phyloP scores from a whole-genome alignment of 768 basidiomycete species.

The Cystoderma amianthinum region DNA sequence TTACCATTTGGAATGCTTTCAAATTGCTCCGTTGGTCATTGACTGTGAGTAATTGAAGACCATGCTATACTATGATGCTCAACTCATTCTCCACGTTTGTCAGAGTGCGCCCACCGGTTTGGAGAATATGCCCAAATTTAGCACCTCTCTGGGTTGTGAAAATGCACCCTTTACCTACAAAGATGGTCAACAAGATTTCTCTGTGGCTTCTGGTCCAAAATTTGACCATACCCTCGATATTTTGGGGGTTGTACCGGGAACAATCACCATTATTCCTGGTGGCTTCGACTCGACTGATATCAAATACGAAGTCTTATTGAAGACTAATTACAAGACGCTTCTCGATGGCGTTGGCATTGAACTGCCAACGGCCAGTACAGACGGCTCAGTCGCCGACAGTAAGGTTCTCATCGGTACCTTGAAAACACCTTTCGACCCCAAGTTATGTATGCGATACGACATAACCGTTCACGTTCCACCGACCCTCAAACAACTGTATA shows the following conservation, averaged over 20 bases:
- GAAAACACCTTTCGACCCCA: constrained; percentile 7
- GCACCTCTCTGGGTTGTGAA: constrained; percentile 43
- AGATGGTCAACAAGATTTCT: constrained; percentile 24
- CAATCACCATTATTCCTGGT: constrained; percentile 40
- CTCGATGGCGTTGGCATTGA: constrained; percentile 29
- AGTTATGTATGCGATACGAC: constrained; percentile 53
- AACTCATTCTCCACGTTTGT: constrained; percentile 1
- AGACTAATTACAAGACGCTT: constrained; percentile 30
- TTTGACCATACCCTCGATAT: constrained; percentile 41
- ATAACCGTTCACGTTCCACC: constrained; percentile 44
- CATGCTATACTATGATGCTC: neutral
- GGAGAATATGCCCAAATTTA: constrained; percentile 50
- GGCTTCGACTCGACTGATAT: constrained; percentile 30
- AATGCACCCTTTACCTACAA: constrained; percentile 34
- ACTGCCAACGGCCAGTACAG: constrained; percentile 26
- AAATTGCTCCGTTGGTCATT: constrained; percentile 40
- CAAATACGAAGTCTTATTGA: constrained; percentile 42
- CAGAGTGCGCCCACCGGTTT: constrained; percentile 46
- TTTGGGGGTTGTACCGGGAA: constrained; percentile 41
- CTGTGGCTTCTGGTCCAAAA: constrained; percentile 27
- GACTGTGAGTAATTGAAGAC: constrained; percentile 25
- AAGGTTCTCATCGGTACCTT: constrained; percentile 32
- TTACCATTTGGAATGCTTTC: constrained; percentile 32
- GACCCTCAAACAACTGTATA: constrained; percentile 37
- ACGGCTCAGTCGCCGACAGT: constrained; percentile 24